phyloP scores from a whole-genome alignment of 805 yeast genomes.

The Sugiyamaella marilandica region DNA sequence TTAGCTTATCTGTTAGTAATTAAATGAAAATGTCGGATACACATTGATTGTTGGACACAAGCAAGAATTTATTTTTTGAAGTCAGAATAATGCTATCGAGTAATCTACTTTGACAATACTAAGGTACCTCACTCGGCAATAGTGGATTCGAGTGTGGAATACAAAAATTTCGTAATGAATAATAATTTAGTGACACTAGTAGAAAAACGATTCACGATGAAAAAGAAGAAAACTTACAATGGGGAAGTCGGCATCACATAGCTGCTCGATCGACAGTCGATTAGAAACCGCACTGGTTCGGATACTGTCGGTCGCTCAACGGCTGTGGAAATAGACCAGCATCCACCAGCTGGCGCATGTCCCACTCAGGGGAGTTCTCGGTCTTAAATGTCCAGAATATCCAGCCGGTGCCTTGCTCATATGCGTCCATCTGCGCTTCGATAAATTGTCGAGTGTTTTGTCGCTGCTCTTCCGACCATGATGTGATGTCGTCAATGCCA shows the following conservation, averaged over 20 bases:
- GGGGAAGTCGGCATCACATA: too few species aligned
- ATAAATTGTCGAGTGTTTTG: constrained; percentile 59
- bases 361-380: constrained; percentile 83
- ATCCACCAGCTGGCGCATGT: constrained; percentile 54
- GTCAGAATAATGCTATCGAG: too few species aligned
- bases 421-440: constrained; percentile 90
- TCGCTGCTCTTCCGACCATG: constrained; percentile 60
- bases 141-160: too few species aligned
- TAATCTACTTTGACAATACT: too few species aligned
- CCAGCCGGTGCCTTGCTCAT: constrained; percentile 74
- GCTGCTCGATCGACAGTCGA: not conserved
- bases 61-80: too few species aligned
- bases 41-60: too few species aligned
- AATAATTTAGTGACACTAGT: not conserved
- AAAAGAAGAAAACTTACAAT: not conserved
- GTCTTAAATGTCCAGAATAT: constrained; percentile 93
- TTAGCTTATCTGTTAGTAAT: too few species aligned
- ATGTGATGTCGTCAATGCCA: constrained; percentile 39
- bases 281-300: constrained; percentile 55
- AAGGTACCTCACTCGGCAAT: too few species aligned
- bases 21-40: too few species aligned
- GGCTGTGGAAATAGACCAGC: constrained; percentile 79
- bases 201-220: not conserved
- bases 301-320: constrained; percentile 58
- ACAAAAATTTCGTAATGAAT: too few species aligned